Percentiles rank a stretch among this genome's conserved stretches.
These are phyloP conservation scores for Mucor circinelloides DNA, from an alignment of 371 early-diverging fungal genomes.

Conservation along the genomic window DNA sequence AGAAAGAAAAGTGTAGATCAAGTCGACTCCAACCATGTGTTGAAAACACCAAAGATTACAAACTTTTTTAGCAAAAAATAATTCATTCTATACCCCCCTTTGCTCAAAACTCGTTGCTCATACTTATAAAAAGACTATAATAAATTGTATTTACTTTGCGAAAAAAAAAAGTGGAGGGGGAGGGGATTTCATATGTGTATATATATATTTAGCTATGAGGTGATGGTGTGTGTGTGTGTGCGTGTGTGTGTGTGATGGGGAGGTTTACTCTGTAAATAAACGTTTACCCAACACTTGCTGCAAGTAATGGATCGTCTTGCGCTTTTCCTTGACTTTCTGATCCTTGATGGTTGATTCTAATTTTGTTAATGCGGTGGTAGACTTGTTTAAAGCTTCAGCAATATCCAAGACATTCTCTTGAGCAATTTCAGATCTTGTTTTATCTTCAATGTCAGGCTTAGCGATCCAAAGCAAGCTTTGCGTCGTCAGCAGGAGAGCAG, in stretches of 20 bases:
- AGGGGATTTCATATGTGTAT: background rate
- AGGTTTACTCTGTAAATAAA: background rate
- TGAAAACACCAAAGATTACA: background rate
- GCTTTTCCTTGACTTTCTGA: background rate
- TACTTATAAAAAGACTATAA: no score
- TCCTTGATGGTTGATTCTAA: background rate
- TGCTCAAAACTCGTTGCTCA: constrained; percentile 17
- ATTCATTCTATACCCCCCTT: background rate
- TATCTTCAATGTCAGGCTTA: constrained; percentile 33
- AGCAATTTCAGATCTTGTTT: constrained; percentile 27
- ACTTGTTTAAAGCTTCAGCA: constrained; percentile 22
- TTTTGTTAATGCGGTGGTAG: constrained; percentile 11
- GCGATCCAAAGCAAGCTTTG: constrained; percentile 39
- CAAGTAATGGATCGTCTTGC: background rate
- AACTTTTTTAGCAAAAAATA: constrained; percentile 10
- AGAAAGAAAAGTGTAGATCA: background rate
- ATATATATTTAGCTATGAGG: background rate
- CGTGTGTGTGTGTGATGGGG: background rate
- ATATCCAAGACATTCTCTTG: constrained; percentile 34
- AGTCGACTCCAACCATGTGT: background rate
- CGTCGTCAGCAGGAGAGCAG: constrained; percentile 28
- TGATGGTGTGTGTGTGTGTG: background rate
- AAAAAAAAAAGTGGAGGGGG: background rate
- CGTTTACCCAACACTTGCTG: background rate
- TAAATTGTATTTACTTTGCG: background rate